phyloP scores from a whole-genome alignment of 371 early-diverging fungal genomes.

The Hamiltosporidium magnivora region DNA sequence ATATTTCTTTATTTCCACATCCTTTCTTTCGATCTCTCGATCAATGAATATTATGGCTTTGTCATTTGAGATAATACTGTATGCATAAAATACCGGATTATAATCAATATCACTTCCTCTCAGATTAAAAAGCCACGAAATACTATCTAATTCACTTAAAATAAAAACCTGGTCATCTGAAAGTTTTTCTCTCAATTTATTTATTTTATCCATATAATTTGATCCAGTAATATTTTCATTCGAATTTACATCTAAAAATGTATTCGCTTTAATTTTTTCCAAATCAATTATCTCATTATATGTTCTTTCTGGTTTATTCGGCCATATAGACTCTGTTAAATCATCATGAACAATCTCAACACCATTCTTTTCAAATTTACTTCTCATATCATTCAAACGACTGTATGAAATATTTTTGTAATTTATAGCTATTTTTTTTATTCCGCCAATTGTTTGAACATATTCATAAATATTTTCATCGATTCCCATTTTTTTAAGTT shows the following conservation, averaged over 20 bases:
- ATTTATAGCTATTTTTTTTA: conserved; percentile 55
- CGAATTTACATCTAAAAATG: background rate
- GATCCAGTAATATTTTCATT: conserved; percentile 65
- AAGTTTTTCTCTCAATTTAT: conserved; percentile 8
- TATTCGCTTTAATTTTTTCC: background rate
- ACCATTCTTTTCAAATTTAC: conserved; percentile 11
- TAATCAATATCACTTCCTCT: conserved; percentile 87
- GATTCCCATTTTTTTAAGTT: conserved; percentile 55
- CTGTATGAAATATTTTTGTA: conserved; percentile 56
- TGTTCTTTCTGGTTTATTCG: background rate
- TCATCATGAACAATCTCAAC: conserved; percentile 29
- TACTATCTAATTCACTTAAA: conserved; percentile 48
- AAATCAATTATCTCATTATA: conserved; percentile 2
- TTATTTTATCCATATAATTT: conserved; percentile 59
- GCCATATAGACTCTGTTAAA: conserved; percentile 10
- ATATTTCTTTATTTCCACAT: conserved; percentile 1
- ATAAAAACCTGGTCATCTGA: conserved; percentile 19
- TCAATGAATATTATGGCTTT: conserved; percentile 67
- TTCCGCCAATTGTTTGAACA: background rate
- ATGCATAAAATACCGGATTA: conserved; percentile 90
- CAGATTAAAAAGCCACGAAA: conserved; percentile 75
- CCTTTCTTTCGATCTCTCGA: conserved; percentile 28
- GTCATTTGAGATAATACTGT: conserved; percentile 64
- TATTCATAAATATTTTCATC: background rate
- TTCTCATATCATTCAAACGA: conserved; percentile 58